Evolutionary conservation across 225 moss, liverwort and hornwort genomes (phyloP).

Genomic region (Marchantia paleacea): DNA sequence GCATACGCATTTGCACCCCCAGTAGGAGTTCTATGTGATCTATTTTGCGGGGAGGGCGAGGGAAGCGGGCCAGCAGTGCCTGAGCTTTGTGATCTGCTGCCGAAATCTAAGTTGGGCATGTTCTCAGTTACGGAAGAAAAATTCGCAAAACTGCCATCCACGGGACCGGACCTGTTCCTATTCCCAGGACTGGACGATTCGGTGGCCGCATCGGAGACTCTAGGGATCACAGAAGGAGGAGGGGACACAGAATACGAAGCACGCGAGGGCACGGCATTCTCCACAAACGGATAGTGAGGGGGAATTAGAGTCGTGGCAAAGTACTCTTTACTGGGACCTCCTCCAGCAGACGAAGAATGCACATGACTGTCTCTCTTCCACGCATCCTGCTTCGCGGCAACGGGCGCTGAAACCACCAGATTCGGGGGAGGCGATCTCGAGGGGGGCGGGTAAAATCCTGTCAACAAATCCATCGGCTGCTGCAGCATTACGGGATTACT

Average conservation of each 20-base stretch:
- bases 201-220: slow-evolving; percentile 17
- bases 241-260: slow-evolving; percentile 15
- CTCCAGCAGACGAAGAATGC: slow-evolving; percentile 6
- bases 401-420: slow-evolving; percentile 18
- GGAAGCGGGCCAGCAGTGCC: not conserved
- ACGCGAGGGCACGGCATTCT: slow-evolving; percentile 17
- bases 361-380: slow-evolving; percentile 26
- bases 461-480: slow-evolving; percentile 41
- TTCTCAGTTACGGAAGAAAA: slow-evolving; percentile 20
- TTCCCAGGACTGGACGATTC: slow-evolving; percentile 4
- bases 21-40: not conserved
- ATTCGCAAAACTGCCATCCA: slow-evolving; percentile 29
- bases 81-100: slow-evolving; percentile 16
- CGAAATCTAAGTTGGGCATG: slow-evolving; percentile 11
- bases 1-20: slow-evolving; percentile 5
- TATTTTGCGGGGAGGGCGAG: not conserved
- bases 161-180: slow-evolving; percentile 6
- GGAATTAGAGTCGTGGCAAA: slow-evolving; percentile 23
- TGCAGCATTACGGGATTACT: slow-evolving; percentile 10
- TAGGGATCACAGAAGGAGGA: not conserved
- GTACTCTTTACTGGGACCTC: slow-evolving; percentile 15
- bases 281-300: slow-evolving; percentile 32
- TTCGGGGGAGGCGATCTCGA: slow-evolving; percentile 4
- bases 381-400: slow-evolving; percentile 4
- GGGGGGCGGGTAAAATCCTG: slow-evolving; percentile 32